Evolutionary conservation across 257 asterid genomes (phyloP).

Genomic region (Eustoma russellianum): DNA sequence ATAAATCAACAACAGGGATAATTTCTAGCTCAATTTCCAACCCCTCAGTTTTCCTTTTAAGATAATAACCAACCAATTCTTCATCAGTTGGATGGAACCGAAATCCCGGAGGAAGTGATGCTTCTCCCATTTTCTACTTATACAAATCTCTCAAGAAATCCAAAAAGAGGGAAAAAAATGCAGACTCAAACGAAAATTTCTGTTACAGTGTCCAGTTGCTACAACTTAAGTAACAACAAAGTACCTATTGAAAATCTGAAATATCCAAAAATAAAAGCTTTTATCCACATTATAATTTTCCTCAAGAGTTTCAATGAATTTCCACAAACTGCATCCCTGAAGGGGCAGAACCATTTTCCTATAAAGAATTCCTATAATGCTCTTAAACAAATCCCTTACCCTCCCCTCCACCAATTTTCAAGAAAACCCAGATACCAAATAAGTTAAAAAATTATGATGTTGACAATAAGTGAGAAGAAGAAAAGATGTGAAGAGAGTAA

Average conservation of each 20-base stretch:
- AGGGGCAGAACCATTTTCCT: conserved; percentile 31
- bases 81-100: conserved; percentile 51
- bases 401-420: conserved; percentile 10
- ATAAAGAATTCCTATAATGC: conserved; percentile 7
- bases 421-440: background rate
- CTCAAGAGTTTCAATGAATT: conserved; percentile 23
- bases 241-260: conserved; percentile 35
- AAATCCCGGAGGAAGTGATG: conserved; percentile 49
- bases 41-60: conserved; percentile 39
- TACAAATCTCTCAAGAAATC: conserved; percentile 1
- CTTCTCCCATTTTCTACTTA: conserved; percentile 23
- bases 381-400: conserved; percentile 3
- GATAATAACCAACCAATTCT: conserved; percentile 43
- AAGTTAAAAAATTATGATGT: background rate
- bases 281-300: conserved; percentile 22
- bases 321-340: conserved; percentile 23
- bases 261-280: conserved; percentile 47
- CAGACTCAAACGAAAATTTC: background rate
- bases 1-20: conserved; percentile 37
- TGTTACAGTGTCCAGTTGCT: background rate
- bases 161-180: background rate
- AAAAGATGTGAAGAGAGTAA: conserved; percentile 23
- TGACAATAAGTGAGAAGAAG: too few species aligned
- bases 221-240: conserved; percentile 22
- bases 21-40: conserved; percentile 45